Evolutionary conservation across 2,329 filamentous ascomycete genomes (phyloP).

Genomic region (Scopulariopsis brevicaulis): DNA sequence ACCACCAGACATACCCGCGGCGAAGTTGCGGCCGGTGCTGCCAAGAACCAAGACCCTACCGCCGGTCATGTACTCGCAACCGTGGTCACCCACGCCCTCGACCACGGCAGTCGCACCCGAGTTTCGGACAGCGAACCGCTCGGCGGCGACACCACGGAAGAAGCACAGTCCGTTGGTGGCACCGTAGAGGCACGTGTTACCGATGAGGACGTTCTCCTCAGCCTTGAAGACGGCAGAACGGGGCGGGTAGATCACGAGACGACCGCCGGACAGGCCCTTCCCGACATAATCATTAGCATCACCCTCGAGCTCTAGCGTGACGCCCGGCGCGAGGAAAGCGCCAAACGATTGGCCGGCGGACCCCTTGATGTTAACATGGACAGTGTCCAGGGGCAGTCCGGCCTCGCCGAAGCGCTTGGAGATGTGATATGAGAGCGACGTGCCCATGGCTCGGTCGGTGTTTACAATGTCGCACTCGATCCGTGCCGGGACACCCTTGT

Average conservation of each 20-base stretch:
- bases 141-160: conserved; percentile 93
- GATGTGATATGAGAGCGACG: conserved; percentile 91
- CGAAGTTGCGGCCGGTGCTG: conserved; percentile 89
- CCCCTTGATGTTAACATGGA: conserved; percentile 93
- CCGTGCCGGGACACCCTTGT: conserved; percentile 84
- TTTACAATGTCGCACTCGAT: conserved; percentile 97
- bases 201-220: conserved; percentile 88
- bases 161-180: conserved; percentile 84
- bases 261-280: conserved; percentile 88
- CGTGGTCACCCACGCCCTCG: conserved; percentile 91
- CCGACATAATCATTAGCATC: conserved; percentile 96
- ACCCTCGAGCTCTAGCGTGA: conserved; percentile 90
- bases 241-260: conserved; percentile 86
- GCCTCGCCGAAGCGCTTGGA: conserved; percentile 85
- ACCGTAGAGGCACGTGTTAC: conserved; percentile 92
- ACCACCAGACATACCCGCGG: conserved; percentile 96
- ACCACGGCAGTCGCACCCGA: conserved; percentile 94
- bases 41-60: conserved; percentile 82
- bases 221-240: conserved; percentile 87
- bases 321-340: conserved; percentile 84
- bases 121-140: conserved; percentile 94
- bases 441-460: conserved; percentile 87
- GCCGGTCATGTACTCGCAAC: conserved; percentile 98
- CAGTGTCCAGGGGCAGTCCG: conserved; percentile 82
- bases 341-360: conserved; percentile 96